These are phyloP conservation scores for Flaveria ramosissima DNA, from an alignment of 129 eudicot genomes.

Conservation along the genomic window DNA sequence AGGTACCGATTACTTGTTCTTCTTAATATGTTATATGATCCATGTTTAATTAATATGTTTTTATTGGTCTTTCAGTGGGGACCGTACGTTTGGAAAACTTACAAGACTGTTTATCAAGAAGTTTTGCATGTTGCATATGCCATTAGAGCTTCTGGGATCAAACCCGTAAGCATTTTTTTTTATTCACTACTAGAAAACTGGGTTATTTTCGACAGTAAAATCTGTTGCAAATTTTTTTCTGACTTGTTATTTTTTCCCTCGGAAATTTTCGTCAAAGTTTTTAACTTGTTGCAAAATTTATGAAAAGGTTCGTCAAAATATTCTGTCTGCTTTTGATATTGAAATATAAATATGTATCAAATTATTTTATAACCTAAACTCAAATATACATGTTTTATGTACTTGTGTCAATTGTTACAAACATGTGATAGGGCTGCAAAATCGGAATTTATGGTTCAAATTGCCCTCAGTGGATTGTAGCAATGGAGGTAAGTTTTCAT, in stretches of 20 bases:
- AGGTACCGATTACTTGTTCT: conserved; percentile 37
- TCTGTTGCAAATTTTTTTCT: too few species aligned
- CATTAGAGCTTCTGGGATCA: conserved; percentile 62
- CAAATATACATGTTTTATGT: not conserved
- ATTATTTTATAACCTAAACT: not conserved
- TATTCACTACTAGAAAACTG: too few species aligned
- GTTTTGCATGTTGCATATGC: conserved; percentile 73
- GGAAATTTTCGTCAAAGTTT: too few species aligned
- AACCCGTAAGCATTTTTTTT: conserved; percentile 62
- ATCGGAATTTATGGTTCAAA: conserved; percentile 88
- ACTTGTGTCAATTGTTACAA: conserved; percentile 5
- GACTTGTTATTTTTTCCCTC: too few species aligned
- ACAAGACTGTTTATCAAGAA: conserved; percentile 67
- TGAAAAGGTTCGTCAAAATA: too few species aligned
- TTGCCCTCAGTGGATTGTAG: conserved; percentile 95
- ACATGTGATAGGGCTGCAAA: conserved; percentile 57
- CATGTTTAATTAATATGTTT: not conserved
- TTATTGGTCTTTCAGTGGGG: conserved; percentile 58
- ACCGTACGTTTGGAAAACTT: conserved; percentile 90
- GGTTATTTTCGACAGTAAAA: too few species aligned
- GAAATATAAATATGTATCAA: not conserved
- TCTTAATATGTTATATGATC: not conserved
- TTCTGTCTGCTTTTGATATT: not conserved
- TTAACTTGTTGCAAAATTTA: too few species aligned
- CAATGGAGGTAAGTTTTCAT: conserved; percentile 71